phyloP scores from a whole-genome alignment of 2,329 filamentous ascomycete species.

The Sclerotinia borealis region DNA sequence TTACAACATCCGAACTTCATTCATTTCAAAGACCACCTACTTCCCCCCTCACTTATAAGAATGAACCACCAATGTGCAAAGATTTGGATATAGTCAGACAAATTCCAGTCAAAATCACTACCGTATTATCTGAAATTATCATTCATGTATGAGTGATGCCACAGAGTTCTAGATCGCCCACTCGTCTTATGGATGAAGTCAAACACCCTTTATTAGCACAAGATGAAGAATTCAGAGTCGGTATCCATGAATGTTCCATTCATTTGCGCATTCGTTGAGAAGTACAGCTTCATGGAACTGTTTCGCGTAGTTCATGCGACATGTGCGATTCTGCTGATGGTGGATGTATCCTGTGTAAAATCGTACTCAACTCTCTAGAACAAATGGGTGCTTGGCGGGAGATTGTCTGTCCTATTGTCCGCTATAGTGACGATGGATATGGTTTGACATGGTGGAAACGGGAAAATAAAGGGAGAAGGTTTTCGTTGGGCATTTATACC shows the following conservation, averaged over 20 bases:
- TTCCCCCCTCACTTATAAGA: too few species aligned
- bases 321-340: background rate
- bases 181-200: background rate
- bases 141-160: background rate
- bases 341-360: background rate
- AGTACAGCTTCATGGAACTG: background rate
- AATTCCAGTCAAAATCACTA: too few species aligned
- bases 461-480: accelerated
- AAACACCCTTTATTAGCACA: background rate
- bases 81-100: too few species aligned
- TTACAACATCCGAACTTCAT: too few species aligned
- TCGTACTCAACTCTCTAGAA: background rate
- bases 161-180: background rate
- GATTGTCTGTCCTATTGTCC: too few species aligned
- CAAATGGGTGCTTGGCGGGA: background rate
- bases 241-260: background rate
- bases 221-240: background rate
- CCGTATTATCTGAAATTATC: too few species aligned
- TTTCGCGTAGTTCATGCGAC: too few species aligned
- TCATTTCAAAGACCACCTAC: too few species aligned
- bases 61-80: too few species aligned
- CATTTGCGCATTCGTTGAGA: background rate
- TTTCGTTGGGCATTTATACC: background rate
- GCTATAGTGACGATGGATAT: too few species aligned
- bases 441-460: background rate